Percentiles rank a stretch among this genome's conserved stretches.
These are phyloP conservation scores for Lablab purpureus DNA, from an alignment of 306 rosid species.

Conservation along the genomic window DNA sequence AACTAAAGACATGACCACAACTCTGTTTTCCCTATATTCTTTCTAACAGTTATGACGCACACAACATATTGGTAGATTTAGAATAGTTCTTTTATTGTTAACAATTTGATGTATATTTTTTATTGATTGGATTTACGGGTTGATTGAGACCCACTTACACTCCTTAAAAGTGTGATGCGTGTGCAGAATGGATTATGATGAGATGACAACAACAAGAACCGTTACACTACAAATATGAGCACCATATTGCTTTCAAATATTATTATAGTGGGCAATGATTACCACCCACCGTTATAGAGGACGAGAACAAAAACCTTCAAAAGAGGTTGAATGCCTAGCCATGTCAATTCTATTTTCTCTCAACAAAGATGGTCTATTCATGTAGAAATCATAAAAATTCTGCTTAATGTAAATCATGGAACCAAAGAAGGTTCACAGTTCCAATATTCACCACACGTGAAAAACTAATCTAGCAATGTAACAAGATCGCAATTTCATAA, in stretches of 20 bases:
- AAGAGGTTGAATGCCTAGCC: not conserved
- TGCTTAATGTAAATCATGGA: constrained; percentile 11
- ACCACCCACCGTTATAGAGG: not conserved
- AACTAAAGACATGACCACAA: not conserved
- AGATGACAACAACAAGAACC: not conserved
- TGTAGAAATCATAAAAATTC: constrained; percentile 16
- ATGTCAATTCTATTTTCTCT: not conserved
- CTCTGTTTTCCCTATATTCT: not conserved
- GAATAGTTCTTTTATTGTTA: not conserved
- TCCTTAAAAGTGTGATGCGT: not conserved
- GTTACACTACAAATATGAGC: not conserved
- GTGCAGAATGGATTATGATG: not conserved
- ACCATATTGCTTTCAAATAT: constrained; percentile 12
- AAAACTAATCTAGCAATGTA: constrained; percentile 1
- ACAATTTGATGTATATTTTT: too few species aligned
- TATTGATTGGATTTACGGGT: not conserved
- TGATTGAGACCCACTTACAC: not conserved
- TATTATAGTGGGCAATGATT: not conserved
- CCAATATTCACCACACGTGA: not conserved
- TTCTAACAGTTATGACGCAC: not conserved
- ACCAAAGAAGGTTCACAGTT: not conserved
- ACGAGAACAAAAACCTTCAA: not conserved
- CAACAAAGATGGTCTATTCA: not conserved
- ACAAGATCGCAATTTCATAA: not conserved
- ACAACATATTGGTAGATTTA: not conserved